Evolutionary conservation across 2,329 filamentous ascomycete species (phyloP), one percentile per base, ranked within the genome.

Genomic region (Ceratocystis variospora): DNA sequence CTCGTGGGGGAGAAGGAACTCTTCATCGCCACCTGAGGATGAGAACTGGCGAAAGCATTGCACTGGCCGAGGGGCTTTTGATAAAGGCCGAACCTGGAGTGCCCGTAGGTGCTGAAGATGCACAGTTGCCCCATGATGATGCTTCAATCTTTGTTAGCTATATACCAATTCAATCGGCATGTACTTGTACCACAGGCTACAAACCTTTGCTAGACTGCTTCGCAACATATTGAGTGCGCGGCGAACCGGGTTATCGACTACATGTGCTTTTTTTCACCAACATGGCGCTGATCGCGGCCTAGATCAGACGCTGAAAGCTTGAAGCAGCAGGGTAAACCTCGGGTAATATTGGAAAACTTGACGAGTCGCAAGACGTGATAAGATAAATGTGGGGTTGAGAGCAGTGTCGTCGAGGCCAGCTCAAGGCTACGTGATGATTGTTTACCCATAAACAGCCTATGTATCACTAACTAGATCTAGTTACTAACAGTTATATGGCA

Each of bases 91-190:
- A 50, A 25, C 57, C 55, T 68, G 67, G 53, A 37, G 37, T 45
- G 61, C 61, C 19, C 67, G 64, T 15, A 66, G 33, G 45, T 45
- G 64, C 50, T 66, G 67, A 12, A 68, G 61, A 50, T 63, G 61
- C 22, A 64, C 50, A 63, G 64, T 57, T 63, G 61, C 67, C 53
- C 67, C 67, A 53, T 55, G 67, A 55, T 68, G 67, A 61, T 65
- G 63, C 67, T 68, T 53, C 25, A 66, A 46, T n/a, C 2, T 31
- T 62, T 64, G 48, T 48, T 31, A 62, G 48, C 10, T 2, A 22
- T 19, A 19, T n/a, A 62, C 28, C 8, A 33, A 50, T 19, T 53
- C 17, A n/a, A 3, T 7, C 33, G 25, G 1, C 5, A 50, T 7
- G 7, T 19, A 50, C n/a, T 31, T 15, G 2, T 63, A 31, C 28